Evolutionary conservation across 768 basidiomycete genomes (phyloP), one percentile per base, ranked within the genome.

Genomic region (Collybia nuda): DNA sequence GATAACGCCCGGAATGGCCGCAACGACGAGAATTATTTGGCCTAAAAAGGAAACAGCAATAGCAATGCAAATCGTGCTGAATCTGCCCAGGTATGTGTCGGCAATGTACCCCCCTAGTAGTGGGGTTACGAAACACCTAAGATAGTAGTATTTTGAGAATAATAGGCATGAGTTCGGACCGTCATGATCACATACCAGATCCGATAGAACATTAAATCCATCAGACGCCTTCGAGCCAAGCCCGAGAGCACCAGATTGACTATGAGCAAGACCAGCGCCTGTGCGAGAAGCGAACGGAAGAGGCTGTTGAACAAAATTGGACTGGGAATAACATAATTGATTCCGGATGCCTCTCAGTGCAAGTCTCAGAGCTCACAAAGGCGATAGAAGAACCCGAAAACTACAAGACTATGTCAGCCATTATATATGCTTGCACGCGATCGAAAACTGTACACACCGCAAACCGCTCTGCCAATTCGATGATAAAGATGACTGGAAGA

Each of bases 381-480:
- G 82, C 71, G 44, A 82, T 80, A 54, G 64, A 65, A 6, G 70
- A 74, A 8, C 76, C 76, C 43, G 76, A 78, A 58, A 71, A 77
- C 71, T 75, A n/a, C 26, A 17, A 15, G n/a, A 18, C 9, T 4
- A 14, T 22, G 17, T 37, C 32, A 46, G 9, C 21, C 19, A 29
- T 18, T 19, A 21, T 15, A 45, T 15, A n/a, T 14, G n/a, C n/a
- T n/a, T n/a, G n/a, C 6, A n/a, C 5, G 14, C 36, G 12, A 12
- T 8, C n/a, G n/a, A n/a, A n/a, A n/a, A n/a, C 37, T 12, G 15
- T 12, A 63, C 76, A 41, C 54, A 82, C 80, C 35, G 87, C 88
- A 67, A 90, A 90, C 12, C 88, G 82, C 60, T 90, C 88, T 3
- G 84, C 85, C 37, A 87, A 65, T 62, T 89, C 86, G 24, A 87